A percentile compares a stretch with the other conserved stretches of the same genome.
Conservation (phyloP, 176 grass and related monocot species). For the Avena sativa region DNA sequence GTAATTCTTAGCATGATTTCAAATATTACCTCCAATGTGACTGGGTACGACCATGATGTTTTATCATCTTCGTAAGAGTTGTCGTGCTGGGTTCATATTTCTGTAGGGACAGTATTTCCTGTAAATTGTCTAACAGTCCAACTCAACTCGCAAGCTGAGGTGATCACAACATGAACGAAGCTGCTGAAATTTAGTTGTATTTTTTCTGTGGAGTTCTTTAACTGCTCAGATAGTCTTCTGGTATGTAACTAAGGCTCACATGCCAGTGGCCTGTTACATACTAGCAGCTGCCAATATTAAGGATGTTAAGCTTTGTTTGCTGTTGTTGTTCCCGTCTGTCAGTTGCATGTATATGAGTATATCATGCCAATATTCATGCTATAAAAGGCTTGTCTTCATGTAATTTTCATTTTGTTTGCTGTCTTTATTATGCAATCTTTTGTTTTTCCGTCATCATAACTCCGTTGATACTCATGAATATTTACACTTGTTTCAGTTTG, state of each 20-base stretch:
- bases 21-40: not conserved
- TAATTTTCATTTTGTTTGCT: slow-evolving; percentile 8
- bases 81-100: not conserved
- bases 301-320: not conserved
- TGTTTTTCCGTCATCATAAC: not conserved
- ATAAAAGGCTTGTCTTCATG: not conserved
- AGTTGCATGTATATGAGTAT: slow-evolving; percentile 16
- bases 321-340: slow-evolving; percentile 6
- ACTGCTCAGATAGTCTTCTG: not conserved
- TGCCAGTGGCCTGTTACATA: not conserved
- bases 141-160: slow-evolving; percentile 1
- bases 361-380: slow-evolving; percentile 8
- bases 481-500: not conserved
- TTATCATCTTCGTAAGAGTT: not conserved
- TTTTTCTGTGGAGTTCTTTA: not conserved
- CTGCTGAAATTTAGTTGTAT: not conserved
- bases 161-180: slow-evolving; percentile 8
- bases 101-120: not conserved
- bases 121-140: slow-evolving; percentile 16
- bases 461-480: slow-evolving; percentile 4
- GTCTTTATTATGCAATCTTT: slow-evolving; percentile 5
- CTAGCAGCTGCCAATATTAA: not conserved
- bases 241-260: slow-evolving; percentile 3
- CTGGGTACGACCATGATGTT: not conserved
- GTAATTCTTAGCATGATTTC: not conserved